phyloP scores from a whole-genome alignment of 331 rosid species.

The Dryas integrifolia region DNA sequence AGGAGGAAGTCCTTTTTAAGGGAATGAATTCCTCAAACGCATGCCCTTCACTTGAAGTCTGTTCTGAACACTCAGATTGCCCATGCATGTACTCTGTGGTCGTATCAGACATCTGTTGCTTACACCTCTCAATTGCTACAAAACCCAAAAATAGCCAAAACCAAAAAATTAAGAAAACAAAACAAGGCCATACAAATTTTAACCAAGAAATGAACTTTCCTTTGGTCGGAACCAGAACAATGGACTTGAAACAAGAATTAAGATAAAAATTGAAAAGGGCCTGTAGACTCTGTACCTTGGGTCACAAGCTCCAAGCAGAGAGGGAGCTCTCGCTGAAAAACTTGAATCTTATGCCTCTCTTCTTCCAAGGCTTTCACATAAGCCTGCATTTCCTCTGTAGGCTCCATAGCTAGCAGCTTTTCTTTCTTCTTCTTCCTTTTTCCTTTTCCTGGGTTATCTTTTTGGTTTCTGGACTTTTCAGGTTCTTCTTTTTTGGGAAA shows the following conservation, averaged over 20 bases:
- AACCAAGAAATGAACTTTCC: not conserved
- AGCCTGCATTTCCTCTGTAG: slow-evolving; percentile 43
- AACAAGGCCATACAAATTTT: slow-evolving; percentile 6
- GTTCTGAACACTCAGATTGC: slow-evolving; percentile 76
- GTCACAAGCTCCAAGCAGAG: slow-evolving; percentile 72
- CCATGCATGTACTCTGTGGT: slow-evolving; percentile 52
- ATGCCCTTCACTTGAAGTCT: slow-evolving; percentile 59
- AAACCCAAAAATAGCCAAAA: not conserved
- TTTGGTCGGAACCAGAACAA: too few species aligned
- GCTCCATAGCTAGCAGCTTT: slow-evolving; percentile 22
- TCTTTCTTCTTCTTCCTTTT: not conserved
- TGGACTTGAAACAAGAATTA: not conserved
- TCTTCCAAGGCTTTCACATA: slow-evolving; percentile 60
- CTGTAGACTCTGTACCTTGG: slow-evolving; percentile 43
- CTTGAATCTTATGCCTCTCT: slow-evolving; percentile 65
- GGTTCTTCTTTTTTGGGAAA: not conserved
- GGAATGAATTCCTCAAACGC: slow-evolving; percentile 86
- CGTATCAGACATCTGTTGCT: slow-evolving; percentile 51
- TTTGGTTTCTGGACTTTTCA: not conserved
- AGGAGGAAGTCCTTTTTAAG: slow-evolving; percentile 43
- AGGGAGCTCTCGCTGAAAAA: slow-evolving; percentile 76
- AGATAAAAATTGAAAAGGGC: slow-evolving; percentile 13
- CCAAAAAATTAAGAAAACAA: not conserved
- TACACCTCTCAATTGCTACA: slow-evolving; percentile 70
- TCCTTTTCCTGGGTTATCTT: not conserved